phyloP scores from a whole-genome alignment of 1,139 yeast genomes.

The Blastobotrys arbuscula region DNA sequence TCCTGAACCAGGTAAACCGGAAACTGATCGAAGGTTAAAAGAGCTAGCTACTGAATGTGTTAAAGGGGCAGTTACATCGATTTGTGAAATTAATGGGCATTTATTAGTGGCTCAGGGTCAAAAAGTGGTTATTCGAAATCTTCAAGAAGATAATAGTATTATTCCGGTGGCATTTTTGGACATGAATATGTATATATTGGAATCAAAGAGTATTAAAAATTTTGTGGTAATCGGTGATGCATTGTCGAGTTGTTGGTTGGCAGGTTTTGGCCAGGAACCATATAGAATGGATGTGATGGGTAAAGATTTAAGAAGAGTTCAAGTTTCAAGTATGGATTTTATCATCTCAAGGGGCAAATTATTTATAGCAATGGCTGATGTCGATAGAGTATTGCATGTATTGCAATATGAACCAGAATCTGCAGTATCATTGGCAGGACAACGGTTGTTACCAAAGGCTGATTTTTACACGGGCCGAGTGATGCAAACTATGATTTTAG shows the following conservation, averaged over 20 bases:
- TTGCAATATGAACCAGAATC: conserved; percentile 92
- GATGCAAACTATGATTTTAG: conserved; percentile 52
- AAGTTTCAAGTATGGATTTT: conserved; percentile 63
- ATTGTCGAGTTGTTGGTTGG: conserved; percentile 71
- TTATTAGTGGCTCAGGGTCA: conserved; percentile 86
- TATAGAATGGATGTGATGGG: conserved; percentile 78
- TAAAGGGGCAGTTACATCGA: conserved; percentile 77
- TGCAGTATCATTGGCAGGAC: conserved; percentile 76
- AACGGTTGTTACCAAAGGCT: conserved; percentile 60
- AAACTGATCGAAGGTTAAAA: conserved; percentile 72
- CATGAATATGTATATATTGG: conserved; percentile 71
- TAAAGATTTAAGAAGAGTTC: conserved; percentile 60
- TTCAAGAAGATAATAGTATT: conserved; percentile 72
- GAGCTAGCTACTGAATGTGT: conserved; percentile 70
- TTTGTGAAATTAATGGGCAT: conserved; percentile 79
- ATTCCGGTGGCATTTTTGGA: conserved; percentile 94
- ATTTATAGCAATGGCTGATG: conserved; percentile 64
- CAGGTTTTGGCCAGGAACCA: conserved; percentile 91
- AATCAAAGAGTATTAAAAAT: conserved; percentile 78
- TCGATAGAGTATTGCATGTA: conserved; percentile 62
- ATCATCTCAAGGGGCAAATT: conserved; percentile 65
- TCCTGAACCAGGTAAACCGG: conserved; percentile 87
- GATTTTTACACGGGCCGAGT: conserved; percentile 64
- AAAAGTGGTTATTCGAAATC: conserved; percentile 67
- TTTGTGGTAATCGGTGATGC: conserved; percentile 75